Percentiles rank a stretch among this genome's conserved stretches.
Evolutionary conservation across 257 asterid species (phyloP).

Genomic region (Handroanthus guayacan): DNA sequence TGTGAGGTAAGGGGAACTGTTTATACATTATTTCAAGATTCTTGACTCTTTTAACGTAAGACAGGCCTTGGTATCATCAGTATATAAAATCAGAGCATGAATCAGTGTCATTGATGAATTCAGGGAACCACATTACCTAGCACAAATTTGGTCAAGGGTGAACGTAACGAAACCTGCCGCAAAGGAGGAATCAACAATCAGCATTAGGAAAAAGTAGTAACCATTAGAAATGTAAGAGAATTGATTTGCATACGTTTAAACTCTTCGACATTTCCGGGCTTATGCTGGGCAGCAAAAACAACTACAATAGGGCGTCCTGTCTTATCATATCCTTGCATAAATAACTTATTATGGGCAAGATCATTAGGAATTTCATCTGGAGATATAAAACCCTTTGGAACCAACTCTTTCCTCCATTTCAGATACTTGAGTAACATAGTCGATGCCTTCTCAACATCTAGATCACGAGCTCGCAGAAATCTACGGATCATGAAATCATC

Average conservation of each 20-base stretch:
- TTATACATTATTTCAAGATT: too few relatives aligned
- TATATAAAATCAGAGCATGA: not conserved
- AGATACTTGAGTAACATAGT: slow-evolving; percentile 71
- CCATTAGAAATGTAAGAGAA: not conserved
- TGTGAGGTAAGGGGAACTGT: too few relatives aligned
- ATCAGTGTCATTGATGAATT: too few relatives aligned
- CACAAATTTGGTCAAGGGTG: slow-evolving; percentile 75
- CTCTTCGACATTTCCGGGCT: slow-evolving; percentile 67
- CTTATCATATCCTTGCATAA: slow-evolving; percentile 88
- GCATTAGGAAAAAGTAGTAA: not conserved
- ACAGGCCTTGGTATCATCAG: too few relatives aligned
- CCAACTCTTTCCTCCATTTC: slow-evolving; percentile 82
- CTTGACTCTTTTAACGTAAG: too few relatives aligned
- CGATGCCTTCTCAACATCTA: slow-evolving; percentile 85
- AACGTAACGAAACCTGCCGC: slow-evolving; percentile 78
- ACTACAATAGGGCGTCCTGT: slow-evolving; percentile 74
- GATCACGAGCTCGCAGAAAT: slow-evolving; percentile 92
- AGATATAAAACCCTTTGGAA: slow-evolving; percentile 61
- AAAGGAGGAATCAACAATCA: slow-evolving; percentile 25
- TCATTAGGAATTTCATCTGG: slow-evolving; percentile 64
- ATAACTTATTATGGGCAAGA: slow-evolving; percentile 70
- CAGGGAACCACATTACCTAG: slow-evolving; percentile 57
- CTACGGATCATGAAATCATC: slow-evolving; percentile 85
- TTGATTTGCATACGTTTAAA: slow-evolving; percentile 69
- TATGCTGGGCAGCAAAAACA: slow-evolving; percentile 72